Conservation (phyloP, 768 basidiomycete species). For the Symmetrospora coprosmae region DNA sequence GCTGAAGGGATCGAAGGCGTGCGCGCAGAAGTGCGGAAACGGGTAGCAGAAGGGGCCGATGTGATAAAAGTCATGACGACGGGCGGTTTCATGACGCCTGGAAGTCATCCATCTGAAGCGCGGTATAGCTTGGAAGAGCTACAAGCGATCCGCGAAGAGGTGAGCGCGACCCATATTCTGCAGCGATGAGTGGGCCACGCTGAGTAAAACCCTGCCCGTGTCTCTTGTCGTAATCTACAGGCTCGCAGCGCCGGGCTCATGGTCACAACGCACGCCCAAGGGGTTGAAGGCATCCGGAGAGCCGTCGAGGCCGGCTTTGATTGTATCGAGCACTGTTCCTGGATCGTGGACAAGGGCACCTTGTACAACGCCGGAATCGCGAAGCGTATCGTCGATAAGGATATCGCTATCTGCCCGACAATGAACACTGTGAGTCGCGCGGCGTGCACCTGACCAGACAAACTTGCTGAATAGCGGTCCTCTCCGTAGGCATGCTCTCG, state of each 20-base stretch:
- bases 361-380: background rate
- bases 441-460: too few species aligned
- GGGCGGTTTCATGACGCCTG: conserved; percentile 1
- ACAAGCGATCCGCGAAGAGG: background rate
- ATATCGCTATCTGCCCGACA: conserved; percentile 3
- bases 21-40: background rate
- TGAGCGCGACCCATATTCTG: background rate
- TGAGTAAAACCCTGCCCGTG: too few species aligned
- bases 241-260: background rate
- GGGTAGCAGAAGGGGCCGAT: background rate
- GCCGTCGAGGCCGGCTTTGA: conserved; percentile 1
- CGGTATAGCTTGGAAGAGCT: conserved; percentile 3
- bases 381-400: background rate
- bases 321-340: conserved; percentile 2
- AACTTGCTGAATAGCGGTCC: background rate
- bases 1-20: background rate
- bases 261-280: conserved; percentile 1
- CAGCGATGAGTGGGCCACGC: too few species aligned
- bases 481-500: background rate
- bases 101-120: conserved; percentile 1
- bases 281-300: conserved; percentile 2
- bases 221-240: too few species aligned
- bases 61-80: conserved; percentile 10
- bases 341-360: background rate
- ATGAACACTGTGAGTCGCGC: conserved; percentile 1